Base-by-base conservation (phyloP, 192 early-diverging fungal genomes). In the Backusella australiensis region DNA sequence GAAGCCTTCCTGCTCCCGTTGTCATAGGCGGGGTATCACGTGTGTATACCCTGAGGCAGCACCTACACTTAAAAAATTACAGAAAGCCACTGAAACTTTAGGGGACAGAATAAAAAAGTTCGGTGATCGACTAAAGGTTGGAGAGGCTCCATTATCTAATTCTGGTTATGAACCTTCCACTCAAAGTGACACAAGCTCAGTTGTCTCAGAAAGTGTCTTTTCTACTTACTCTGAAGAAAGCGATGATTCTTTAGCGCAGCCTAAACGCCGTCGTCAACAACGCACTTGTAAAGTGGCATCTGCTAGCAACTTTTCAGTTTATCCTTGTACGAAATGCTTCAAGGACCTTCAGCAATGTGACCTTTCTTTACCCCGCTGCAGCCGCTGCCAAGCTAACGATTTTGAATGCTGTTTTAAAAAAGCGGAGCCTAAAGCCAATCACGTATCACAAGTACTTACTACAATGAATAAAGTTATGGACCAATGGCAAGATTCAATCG, bases 381-480 rank as follows among this genome's bases (percentile, higher is more conserved):
- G 70, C n/a, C 81, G 81, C 12, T 82, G 81, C 12, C 44, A 67
- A 34, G 72, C 69, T 9, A 78, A 82, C 69, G 59, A 74, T n/a
- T 82, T 76, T 38, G 75, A 72, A 2, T 82, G 81, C 36, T 59
- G 26, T 19, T 82, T 79, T 34, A 77, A 74, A 11, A 78, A 79
- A 17, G 77, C 74, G 14, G 75, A 79, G 4, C 81, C 81, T 6
- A 82, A 79, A 38, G 81, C 78, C 9, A 82, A 82, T 29, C 77
- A 77, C 36, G 78, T 82, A 32, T 79, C 81, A 46, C 77, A 79
- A 38, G 75, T 79, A 9, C 53, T 82, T 9, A 79, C 69, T 8
- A 77, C 78, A 1, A 82, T 82, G 81, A 82, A 82, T 66, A 79
- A 76, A 34, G 75, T 82, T n/a, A 75, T 82, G 66, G 81, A 82